Evolutionary conservation across 2,329 filamentous ascomycete species (phyloP).

Genomic region (Cladosporium sp.): DNA sequence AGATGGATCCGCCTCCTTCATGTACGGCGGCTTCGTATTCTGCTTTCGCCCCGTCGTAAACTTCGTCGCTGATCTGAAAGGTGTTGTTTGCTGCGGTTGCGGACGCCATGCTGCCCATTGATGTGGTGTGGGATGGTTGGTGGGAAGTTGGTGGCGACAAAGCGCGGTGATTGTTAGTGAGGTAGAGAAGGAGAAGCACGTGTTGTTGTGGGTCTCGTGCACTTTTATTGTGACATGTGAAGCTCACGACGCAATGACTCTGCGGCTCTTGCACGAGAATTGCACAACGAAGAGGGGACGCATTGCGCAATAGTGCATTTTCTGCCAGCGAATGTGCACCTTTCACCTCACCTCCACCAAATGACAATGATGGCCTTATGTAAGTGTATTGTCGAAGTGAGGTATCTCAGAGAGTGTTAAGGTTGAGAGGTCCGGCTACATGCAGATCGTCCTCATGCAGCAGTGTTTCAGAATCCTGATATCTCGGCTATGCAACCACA

Average conservation of each 20-base stretch:
- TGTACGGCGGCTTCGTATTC: background rate
- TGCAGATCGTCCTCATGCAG: background rate
- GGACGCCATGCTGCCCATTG: background rate
- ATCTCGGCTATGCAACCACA: slow-evolving; percentile 2
- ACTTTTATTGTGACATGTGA: slow-evolving; percentile 4
- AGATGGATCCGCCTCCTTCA: slow-evolving; percentile 25
- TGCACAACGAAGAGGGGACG: slow-evolving; percentile 3
- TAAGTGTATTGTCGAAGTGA: background rate
- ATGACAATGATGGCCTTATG: background rate
- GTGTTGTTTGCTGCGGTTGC: background rate
- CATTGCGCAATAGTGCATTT: background rate
- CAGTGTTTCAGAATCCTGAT: background rate
- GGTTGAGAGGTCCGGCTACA: background rate
- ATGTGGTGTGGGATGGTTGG: background rate
- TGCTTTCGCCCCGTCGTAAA: background rate
- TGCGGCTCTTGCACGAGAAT: background rate
- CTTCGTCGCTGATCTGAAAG: background rate
- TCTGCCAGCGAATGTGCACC: background rate
- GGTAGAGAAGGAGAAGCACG: background rate
- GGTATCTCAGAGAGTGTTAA: background rate
- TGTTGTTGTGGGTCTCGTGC: background rate
- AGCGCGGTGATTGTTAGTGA: background rate
- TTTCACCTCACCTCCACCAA: background rate
- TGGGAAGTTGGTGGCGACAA: background rate
- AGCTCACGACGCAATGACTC: background rate